Evolutionary conservation across 2,329 filamentous ascomycete genomes (phyloP), one percentile per base, ranked within the genome.

Genomic region (Venturia asperata): DNA sequence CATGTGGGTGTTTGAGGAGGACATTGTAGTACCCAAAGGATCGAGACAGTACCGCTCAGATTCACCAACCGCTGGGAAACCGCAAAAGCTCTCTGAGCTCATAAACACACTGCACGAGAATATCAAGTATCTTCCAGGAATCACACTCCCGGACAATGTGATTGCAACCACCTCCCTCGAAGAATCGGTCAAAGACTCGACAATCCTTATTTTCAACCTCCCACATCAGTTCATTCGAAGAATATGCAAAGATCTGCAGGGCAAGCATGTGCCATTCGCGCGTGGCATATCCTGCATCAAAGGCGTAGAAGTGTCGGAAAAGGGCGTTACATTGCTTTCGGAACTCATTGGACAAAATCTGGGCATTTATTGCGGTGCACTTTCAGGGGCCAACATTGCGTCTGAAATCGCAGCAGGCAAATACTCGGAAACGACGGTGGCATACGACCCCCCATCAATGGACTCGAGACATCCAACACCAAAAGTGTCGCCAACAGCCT

Each of bases 1-100:
- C 78, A 97, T 99, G 94, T 99, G 94, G 94, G 95, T 99, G 73
- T 97, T 87, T 74, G 94, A 99, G 78, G 94, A 99, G 77, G 85
- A 96, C 30, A 87, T 96, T 68, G 84, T 85, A 64, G 81, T 96
- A 52, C 79, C 89, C 15, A 82, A 87, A 71, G 82, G 83, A 68
- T 93, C 90, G 61, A 86, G 85, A 70, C 83, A 91, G 78, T 92
- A 91, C 81, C 82, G 89, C 71, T 73, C 83, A 24, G 78, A 82
- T 66, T 81, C 79, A 30, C 77, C 81, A 60, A 72, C 83, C 45
- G 83, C 84, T 72, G 83, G 85, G 68, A 81, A 85, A 68, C 85
- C 88, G 3, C 90, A 94, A 76, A 96, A 96, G 79, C 87, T 99
- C 76, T 96, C 94, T 9, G 77, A 85, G 63, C 78, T 99, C 71